Evolutionary conservation across 176 grass and related monocot species (phyloP).

Genomic region (Pontederia crassipes): DNA sequence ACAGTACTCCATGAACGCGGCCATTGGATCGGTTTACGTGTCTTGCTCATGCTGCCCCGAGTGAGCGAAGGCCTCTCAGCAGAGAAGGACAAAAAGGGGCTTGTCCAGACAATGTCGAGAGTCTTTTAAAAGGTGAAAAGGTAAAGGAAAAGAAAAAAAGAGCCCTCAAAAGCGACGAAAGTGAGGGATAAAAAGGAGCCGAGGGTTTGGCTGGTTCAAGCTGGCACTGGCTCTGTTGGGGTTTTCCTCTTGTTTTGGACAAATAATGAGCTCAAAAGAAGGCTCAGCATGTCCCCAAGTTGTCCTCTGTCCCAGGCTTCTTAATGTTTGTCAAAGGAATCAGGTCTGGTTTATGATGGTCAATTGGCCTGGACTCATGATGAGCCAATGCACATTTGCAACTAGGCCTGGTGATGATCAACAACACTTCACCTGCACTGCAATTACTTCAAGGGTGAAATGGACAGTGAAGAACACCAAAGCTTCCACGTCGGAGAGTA

Average conservation of each 20-base stretch:
- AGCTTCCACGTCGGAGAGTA: not conserved
- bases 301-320: conserved; percentile 49
- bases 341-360: conserved; percentile 12
- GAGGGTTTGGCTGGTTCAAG: conserved; percentile 22
- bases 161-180: conserved; percentile 88
- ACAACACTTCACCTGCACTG: not conserved
- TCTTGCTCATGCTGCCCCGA: conserved; percentile 10
- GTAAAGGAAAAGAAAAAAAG: conserved; percentile 47
- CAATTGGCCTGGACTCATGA: conserved; percentile 21
- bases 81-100: conserved; percentile 52
- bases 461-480: not conserved
- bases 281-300: conserved; percentile 27
- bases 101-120: conserved; percentile 59
- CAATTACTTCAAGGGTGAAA: no score
- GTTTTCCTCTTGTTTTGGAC: conserved; percentile 48
- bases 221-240: conserved; percentile 44
- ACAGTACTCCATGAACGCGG: not conserved
- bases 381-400: conserved; percentile 1
- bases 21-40: conserved; percentile 7
- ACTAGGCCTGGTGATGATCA: not conserved
- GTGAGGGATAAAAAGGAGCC: conserved; percentile 35
- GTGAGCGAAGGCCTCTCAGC: conserved; percentile 29
- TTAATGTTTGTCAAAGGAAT: conserved; percentile 57
- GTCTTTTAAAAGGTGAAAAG: conserved; percentile 43
- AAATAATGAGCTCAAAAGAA: conserved; percentile 49